These are phyloP conservation scores for Cystobasidiaceae sp. DNA, from an alignment of 1,284 basidiomycete genomes.

Conservation along the genomic window DNA sequence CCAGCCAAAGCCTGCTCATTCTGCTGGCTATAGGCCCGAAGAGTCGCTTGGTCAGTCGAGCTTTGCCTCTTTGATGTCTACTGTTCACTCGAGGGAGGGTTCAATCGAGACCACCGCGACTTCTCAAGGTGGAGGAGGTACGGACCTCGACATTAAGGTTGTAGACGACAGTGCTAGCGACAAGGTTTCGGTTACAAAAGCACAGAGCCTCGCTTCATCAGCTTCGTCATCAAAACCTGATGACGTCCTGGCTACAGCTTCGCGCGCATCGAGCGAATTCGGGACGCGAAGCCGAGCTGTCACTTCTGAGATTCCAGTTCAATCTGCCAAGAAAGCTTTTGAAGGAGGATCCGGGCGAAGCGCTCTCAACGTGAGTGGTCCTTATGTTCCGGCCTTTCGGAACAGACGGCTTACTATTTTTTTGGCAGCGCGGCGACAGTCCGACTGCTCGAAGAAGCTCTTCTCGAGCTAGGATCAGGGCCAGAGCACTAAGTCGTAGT, in stretches of 20 bases:
- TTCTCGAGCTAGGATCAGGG: background rate
- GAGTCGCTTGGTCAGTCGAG: constrained; percentile 17
- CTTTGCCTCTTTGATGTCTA: background rate
- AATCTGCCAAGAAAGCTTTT: no score
- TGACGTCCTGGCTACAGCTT: no score
- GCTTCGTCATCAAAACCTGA: no score
- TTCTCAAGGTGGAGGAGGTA: constrained; percentile 4
- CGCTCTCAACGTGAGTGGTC: background rate
- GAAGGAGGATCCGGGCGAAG: no score
- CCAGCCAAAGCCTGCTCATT: no score
- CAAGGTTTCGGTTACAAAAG: no score
- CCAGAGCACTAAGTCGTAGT: background rate
- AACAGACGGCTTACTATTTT: background rate
- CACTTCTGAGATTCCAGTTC: background rate
- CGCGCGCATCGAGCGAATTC: no score
- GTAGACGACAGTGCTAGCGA: constrained; percentile 12
- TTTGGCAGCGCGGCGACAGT: background rate
- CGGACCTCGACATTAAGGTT: constrained; percentile 21
- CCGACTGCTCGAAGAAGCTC: background rate
- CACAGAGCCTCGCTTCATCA: no score
- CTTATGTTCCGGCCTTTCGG: background rate
- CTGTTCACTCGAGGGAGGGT: constrained; percentile 18
- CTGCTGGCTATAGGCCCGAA: background rate
- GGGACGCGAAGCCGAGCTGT: constrained; percentile 1
- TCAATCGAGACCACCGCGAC: constrained; percentile 15